Evolutionary conservation across 2,329 filamentous ascomycete genomes (phyloP), one percentile per base, ranked within the genome.

Genomic region (Clonostachys byssicola): DNA sequence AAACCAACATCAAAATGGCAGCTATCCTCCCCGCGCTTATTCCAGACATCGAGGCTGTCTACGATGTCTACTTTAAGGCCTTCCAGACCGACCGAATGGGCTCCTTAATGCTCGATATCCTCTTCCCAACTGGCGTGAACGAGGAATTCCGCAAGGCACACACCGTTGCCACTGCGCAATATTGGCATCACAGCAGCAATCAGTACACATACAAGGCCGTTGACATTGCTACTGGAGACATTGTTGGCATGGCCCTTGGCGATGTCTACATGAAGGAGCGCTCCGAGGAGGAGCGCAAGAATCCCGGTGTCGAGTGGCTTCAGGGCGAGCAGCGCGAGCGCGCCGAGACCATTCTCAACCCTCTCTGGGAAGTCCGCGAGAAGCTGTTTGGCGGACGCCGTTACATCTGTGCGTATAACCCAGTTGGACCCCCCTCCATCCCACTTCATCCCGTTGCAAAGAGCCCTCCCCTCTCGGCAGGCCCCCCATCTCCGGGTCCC

Each of bases 191-290:
- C 12, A 65, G 58, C 48, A 56, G 62, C 12, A 58, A 59, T 16
- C 72, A 75, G 48, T 72, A 75, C 55, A 76, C 72, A 6, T 60
- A 70, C 50, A 77, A 77, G 57, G 72, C 66, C 43, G 60, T 75
- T 23, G 72, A 77, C 52, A 65, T 62, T 7, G 61, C 62, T 5
- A 70, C 64, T 1, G 65, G 66, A 13, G 63, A 68, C 33, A 66
- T 75, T 35, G 61, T 74, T 18, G 74, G 73, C 43, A 75, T 77
- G 67, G 71, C 64, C 3, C 62, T 76, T 16, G 68, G 65, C 52
- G 70, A 77, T 48, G 60, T 71, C 6, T 72, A 70, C 52, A 48
- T 72, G 45, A 51, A 54, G 18, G 56, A 64, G 53, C 56, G 67
- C 20, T 59, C 61, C 9, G 60, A 64, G 6, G 68, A 71, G 49